Conservation (phyloP, 1,284 basidiomycete genomes). For the Pyrrhoderma noxium region DNA sequence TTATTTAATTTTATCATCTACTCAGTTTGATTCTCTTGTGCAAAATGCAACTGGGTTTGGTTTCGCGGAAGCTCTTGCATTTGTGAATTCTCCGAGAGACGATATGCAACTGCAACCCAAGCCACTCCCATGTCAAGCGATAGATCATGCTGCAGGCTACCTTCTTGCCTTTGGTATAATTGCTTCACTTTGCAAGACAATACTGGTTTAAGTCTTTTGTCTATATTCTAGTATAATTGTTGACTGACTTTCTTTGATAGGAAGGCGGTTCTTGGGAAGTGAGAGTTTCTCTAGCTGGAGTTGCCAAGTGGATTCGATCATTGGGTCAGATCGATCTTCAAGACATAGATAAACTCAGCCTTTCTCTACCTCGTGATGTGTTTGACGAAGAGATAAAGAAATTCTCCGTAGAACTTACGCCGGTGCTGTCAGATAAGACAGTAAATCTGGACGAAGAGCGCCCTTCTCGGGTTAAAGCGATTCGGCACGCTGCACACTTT, state of each 20-base stretch:
- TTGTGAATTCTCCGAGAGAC: conserved; percentile 22
- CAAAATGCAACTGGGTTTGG: conserved; percentile 64
- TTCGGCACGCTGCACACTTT: conserved; percentile 43
- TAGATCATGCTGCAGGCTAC: conserved; percentile 58
- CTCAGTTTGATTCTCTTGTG: conserved; percentile 59
- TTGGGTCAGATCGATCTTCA: conserved; percentile 40
- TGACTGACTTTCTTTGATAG: conserved; percentile 25
- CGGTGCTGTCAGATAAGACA: conserved; percentile 15
- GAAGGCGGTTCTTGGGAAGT: conserved; percentile 60
- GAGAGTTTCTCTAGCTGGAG: conserved; percentile 48
- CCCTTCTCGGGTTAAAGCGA: conserved; percentile 33
- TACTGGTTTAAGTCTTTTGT: conserved; percentile 34
- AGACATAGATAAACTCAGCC: conserved; percentile 32
- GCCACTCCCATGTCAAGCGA: conserved; percentile 52
- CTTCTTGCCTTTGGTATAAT: conserved; percentile 54
- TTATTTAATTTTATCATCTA: too few species aligned
- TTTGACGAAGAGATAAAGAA: conserved; percentile 29
- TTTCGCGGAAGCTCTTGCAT: conserved; percentile 46
- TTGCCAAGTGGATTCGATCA: conserved; percentile 50
- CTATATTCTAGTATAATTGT: too few species aligned
- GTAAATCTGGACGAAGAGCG: conserved; percentile 17
- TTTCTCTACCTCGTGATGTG: conserved; percentile 25
- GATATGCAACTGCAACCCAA: conserved; percentile 26
- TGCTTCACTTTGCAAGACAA: conserved; percentile 45
- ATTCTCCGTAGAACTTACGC: conserved; percentile 26